These are phyloP conservation scores for Chaetomium tenue DNA, from an alignment of 495 filamentous ascomycete species.

Conservation along the genomic window DNA sequence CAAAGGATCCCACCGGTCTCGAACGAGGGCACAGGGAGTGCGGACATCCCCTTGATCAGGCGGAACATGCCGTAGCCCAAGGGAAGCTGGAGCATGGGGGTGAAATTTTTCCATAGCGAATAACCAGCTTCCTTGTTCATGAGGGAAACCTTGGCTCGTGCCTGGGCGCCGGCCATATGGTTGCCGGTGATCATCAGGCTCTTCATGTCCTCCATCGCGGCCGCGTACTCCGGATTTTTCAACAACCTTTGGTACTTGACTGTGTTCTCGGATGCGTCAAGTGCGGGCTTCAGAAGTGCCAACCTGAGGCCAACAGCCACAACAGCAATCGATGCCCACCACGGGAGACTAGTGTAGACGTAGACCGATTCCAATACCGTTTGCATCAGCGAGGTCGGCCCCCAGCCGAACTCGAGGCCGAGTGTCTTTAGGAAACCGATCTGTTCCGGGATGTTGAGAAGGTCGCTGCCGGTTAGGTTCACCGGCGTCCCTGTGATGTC, in stretches of 20 bases:
- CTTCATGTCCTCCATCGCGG: slow-evolving; percentile 48
- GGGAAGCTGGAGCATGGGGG: slow-evolving; percentile 64
- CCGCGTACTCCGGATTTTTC: slow-evolving; percentile 48
- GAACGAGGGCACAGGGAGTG: slow-evolving; percentile 76
- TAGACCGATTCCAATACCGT: slow-evolving; percentile 78
- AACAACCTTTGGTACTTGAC: slow-evolving; percentile 55
- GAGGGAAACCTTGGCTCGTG: slow-evolving; percentile 45
- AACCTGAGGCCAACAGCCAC: slow-evolving; percentile 64
- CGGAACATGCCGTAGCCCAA: slow-evolving; percentile 78
- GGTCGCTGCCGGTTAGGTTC: slow-evolving; percentile 43
- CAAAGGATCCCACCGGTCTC: slow-evolving; percentile 67
- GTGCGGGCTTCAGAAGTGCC: slow-evolving; percentile 60
- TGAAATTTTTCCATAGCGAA: slow-evolving; percentile 49
- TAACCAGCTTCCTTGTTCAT: slow-evolving; percentile 57
- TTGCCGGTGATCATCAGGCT: slow-evolving; percentile 49
- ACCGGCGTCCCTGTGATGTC: slow-evolving; percentile 23
- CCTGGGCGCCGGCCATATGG: slow-evolving; percentile 39
- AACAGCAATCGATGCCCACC: slow-evolving; percentile 72
- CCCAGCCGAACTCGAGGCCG: slow-evolving; percentile 83
- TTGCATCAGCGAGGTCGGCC: slow-evolving; percentile 67
- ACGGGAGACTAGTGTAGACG: slow-evolving; percentile 67
- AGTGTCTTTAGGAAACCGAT: slow-evolving; percentile 81
- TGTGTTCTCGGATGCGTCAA: slow-evolving; percentile 57
- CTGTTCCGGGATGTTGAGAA: slow-evolving; percentile 59
- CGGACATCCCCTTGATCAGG: slow-evolving; percentile 68